Base-by-base conservation (phyloP, 2,329 filamentous ascomycete species). In the Trichoderma sp. region DNA sequence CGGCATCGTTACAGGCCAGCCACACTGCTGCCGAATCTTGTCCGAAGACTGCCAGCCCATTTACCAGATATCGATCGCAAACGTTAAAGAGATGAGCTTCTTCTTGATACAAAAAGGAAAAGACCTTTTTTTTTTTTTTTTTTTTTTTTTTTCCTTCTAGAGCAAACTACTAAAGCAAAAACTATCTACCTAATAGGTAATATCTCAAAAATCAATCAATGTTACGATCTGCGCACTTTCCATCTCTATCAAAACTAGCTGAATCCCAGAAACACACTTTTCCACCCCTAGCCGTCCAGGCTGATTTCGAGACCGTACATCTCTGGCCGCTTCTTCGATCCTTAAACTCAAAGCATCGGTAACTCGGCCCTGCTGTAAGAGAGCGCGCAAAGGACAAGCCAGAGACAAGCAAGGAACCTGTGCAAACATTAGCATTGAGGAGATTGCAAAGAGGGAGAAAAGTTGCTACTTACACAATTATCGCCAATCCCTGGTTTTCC, bases 381-480 rank as follows among this genome's bases (percentile, higher is more conserved):
- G 16, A 64, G 4, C 32, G 26, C 55, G 24, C 8, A 37, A 18
- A 55, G 16, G 34, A 30, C 13, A 21, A 21, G 5, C 43, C 26
- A 54, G 3, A 55, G 14, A 5, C 49, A 64, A 18, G 26, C 16
- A 14, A 64, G 0, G 8, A 21, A 37, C 8, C 60, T 64, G 21
- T 54, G 6, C n/a, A 18, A 37, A 26, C 3, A 10, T 64, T 11
- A 64, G 60, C 49, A 30, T 55, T 34, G 6, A 37, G 14, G 10
- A 43, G 34, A 13, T 16, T 18, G 16, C 26, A 18, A 6, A 0
- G 81, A 77, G 65, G 83, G 10, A 84, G 72, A 10, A 84, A 72
- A 8, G 81, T 79, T 68, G 85, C 83, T 1, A 82, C 83, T 69
- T 81, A 82, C 2, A 79, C 79, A 1, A 79, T 82, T 16, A 69